phyloP scores from a whole-genome alignment of 208 protist species.

The Porcisia deanei region DNA sequence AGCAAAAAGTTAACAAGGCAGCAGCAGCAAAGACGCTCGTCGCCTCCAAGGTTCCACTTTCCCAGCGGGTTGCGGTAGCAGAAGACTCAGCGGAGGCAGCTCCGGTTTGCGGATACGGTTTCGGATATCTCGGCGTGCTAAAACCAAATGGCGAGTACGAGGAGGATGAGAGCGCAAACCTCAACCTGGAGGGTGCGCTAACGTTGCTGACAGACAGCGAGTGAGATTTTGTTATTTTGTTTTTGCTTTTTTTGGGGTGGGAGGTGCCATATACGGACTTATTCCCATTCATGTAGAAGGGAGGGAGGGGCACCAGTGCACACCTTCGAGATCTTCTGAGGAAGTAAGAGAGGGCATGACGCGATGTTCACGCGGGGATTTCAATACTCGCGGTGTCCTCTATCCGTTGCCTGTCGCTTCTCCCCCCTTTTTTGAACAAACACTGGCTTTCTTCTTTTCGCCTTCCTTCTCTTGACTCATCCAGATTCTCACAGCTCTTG shows the following conservation, averaged over 20 bases:
- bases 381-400: neutral
- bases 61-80: slow-evolving; percentile 19
- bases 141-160: slow-evolving; percentile 77
- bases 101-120: slow-evolving; percentile 74
- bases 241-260: neutral
- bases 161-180: slow-evolving; percentile 62
- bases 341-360: neutral
- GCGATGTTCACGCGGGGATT: neutral
- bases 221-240: slow-evolving; percentile 6
- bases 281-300: neutral
- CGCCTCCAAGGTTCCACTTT: slow-evolving; percentile 61
- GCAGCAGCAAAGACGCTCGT: slow-evolving; percentile 41
- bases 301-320: neutral
- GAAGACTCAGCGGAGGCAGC: slow-evolving; percentile 28
- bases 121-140: slow-evolving; percentile 81
- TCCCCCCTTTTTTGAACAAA: neutral
- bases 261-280: neutral
- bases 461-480: too few species aligned
- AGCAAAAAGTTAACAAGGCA: slow-evolving; percentile 43
- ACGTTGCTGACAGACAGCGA: slow-evolving; percentile 50
- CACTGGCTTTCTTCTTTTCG: neutral
- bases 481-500: neutral
- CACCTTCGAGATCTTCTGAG: neutral
- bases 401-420: too few species aligned
- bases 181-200: slow-evolving; percentile 53